These are phyloP conservation scores for Ormosia semicastrata DNA, from an alignment of 306 rosid genomes.

Conservation along the genomic window DNA sequence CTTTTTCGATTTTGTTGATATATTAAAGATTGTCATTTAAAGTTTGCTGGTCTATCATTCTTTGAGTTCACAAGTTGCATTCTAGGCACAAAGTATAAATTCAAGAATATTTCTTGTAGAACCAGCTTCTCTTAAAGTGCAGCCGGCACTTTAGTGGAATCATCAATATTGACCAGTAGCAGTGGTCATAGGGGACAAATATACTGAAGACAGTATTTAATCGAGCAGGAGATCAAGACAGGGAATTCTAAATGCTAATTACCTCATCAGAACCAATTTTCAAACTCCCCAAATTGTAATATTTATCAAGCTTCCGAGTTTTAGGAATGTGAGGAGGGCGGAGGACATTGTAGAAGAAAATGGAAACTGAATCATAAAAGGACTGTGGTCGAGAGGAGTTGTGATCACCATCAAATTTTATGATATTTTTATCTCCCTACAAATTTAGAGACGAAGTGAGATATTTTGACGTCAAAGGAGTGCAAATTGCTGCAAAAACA, in stretches of 20 bases:
- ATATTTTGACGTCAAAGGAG: neutral
- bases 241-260: conserved; percentile 20
- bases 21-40: neutral
- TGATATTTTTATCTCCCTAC: conserved; percentile 85
- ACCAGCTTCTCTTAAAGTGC: neutral
- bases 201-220: neutral
- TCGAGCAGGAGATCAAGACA: conserved; percentile 1
- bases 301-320: conserved; percentile 65
- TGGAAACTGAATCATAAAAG: conserved; percentile 81
- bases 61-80: neutral
- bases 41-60: conserved; percentile 6
- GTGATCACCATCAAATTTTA: conserved; percentile 92
- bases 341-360: conserved; percentile 89
- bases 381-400: conserved; percentile 95
- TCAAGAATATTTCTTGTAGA: neutral
- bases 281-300: conserved; percentile 70
- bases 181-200: neutral
- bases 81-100: neutral
- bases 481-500: neutral
- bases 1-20: neutral
- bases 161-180: neutral
- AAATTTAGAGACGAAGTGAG: conserved; percentile 30
- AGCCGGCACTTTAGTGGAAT: neutral
- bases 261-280: conserved; percentile 79
- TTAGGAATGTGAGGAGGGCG: conserved; percentile 71